Base-by-base conservation (phyloP, 768 basidiomycete genomes). In the Termitomyces sp. region DNA sequence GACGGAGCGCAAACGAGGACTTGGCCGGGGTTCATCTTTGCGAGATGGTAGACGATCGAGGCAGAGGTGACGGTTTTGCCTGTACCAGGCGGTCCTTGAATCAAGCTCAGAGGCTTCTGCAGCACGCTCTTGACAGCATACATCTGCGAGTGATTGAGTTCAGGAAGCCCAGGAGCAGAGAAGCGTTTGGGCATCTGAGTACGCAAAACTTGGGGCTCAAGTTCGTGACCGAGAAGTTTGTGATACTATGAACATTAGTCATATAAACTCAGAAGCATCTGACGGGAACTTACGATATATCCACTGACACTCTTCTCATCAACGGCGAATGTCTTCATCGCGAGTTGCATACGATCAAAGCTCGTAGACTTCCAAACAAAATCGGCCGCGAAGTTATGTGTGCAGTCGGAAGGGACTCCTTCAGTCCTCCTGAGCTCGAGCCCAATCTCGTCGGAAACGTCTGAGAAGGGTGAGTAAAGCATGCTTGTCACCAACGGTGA, bases 331-430 rank as follows among this genome's bases (percentile, higher is more conserved):
- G 96, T 98, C 83, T 98, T 98, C 96, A 99, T 98, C 0, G 97
- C 96, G 38, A 94, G 83, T 72, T 99, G 97, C 97, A 99, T 99
- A 53, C 97, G 84, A 73, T 99, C 97, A 69, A 99, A 99, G 73
- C 96, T 98, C 1, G 97, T 99, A 5, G 95, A 96, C 76, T 99
- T 99, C 97, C 97, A 99, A 5, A 99, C 96, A 69, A 98, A 99
- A 73, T 99, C 97, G n/a, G 90, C 97, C 0, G 92, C 88, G 69
- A 97, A 98, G 67, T 93, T 92, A 71, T 96, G 94, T 0, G 94
- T 94, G 74, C 94, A 86, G 37, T 98, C 96, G 17, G 89, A 86
- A 5, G 97, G 97, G 7, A 96, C 95, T 15, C 94, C 94, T 66
- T 98, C 96, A 1, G 92, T 87, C 51, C 91, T 81, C 60, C 94